Base-by-base conservation (phyloP, 257 asterid species). In the Lycium barbarum region DNA sequence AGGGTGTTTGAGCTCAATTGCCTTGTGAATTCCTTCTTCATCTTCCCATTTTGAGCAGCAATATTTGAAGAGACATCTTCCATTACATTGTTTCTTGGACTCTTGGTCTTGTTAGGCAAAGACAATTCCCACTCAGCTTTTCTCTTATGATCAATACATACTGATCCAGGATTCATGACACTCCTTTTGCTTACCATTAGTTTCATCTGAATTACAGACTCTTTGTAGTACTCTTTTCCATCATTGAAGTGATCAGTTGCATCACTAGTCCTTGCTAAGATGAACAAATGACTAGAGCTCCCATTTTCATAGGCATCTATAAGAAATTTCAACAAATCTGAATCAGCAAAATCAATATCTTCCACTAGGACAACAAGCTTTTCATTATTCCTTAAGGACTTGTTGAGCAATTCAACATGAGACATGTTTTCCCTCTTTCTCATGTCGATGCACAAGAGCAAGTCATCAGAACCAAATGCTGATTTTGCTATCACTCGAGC, bases 401-500 rank as follows among this genome's bases (percentile, higher is more conserved):
- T 88, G 82, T 92, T 90, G 83, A 95, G 86, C 66, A 73, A 83
- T 45, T 89, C 94, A 6, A 83, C 58, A 45, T 61, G 58, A 15
- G 84, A 26, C 33, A 26, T 74, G 14, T 79, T 86, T 9, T 36
- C 86, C 35, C 71, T 86, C 45, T 38, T 84, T 82, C 90, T 89
- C 94, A 90, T 55, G 88, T 88, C 88, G 88, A 92, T 83, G 88
- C 85, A 55, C 7, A 92, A 33, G 35, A 92, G 85, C 43, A 83
- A 87, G 0, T 94, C 94, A 43, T 93, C 86, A 53, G 98, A 94
- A 61, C 96, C 97, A 59, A 87, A 85, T 84, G 92, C 14, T 33
- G 90, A 71, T 49, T 90, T 87, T 0, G 99, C 95, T 14, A 92
- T 58, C 3, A 90, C 91, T 57, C 87, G 51, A 14, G 98, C 98